Conservation (phyloP, 495 filamentous ascomycete species). For the Pyrenula aspistea region DNA sequence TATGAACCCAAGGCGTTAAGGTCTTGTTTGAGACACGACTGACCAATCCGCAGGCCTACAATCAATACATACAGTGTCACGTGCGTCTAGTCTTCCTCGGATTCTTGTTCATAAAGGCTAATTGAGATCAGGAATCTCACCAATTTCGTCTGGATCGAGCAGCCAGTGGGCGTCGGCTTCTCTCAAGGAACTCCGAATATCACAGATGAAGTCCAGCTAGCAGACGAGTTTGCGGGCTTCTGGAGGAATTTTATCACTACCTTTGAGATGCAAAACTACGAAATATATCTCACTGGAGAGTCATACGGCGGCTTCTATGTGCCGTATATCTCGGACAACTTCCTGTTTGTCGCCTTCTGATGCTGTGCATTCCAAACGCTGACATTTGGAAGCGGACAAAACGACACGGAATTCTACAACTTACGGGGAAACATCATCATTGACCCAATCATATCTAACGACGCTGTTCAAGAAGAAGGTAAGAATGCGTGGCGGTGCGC, state of each 20-base stretch:
- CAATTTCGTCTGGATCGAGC: conserved; percentile 49
- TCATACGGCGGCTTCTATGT: conserved; percentile 45
- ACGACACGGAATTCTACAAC: conserved; percentile 36
- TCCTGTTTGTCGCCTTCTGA: conserved; percentile 23
- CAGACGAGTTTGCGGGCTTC: conserved; percentile 48
- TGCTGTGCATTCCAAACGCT: too few species aligned
- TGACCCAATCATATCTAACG: conserved; percentile 14
- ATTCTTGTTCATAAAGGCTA: conserved; percentile 10
- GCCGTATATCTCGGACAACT: conserved; percentile 39
- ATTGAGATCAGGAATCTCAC: conserved; percentile 58
- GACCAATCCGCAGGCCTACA: too few species aligned
- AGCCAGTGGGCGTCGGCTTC: conserved; percentile 47
- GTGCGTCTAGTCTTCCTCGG: too few species aligned
- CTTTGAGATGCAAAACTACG: conserved; percentile 48
- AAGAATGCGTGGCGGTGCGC: background rate
- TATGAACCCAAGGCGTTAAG: too few species aligned
- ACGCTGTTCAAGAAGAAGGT: conserved; percentile 9
- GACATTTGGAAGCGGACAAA: too few species aligned
- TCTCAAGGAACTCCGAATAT: conserved; percentile 41
- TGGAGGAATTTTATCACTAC: conserved; percentile 51
- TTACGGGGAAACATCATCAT: conserved; percentile 19
- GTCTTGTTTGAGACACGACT: too few species aligned
- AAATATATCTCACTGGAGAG: conserved; percentile 52
- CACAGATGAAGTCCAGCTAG: conserved; percentile 40
- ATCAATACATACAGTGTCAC: too few species aligned